Conservation (phyloP, 768 basidiomycete species). For the Artomyces pyxidatus region DNA sequence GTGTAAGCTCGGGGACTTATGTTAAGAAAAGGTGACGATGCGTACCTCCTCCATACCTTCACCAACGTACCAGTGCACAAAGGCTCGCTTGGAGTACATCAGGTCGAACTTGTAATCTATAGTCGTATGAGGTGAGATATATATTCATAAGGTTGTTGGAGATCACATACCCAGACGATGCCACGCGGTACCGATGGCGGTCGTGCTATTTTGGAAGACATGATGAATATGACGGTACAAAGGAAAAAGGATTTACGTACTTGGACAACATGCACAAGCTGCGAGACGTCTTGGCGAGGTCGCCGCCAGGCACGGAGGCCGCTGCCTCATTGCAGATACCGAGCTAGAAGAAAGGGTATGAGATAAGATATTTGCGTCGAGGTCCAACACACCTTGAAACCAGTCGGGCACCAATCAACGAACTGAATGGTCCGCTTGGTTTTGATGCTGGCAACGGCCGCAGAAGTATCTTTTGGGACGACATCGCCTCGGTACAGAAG, state of each 20-base stretch:
- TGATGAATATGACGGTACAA: neutral
- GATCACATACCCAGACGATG: constrained; percentile 55
- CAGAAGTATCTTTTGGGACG: constrained; percentile 92
- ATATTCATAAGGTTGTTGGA: neutral
- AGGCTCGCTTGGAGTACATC: constrained; percentile 93
- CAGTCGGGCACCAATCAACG: constrained; percentile 97
- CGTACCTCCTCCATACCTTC: constrained; percentile 96
- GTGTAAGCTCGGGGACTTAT: constrained; percentile 11
- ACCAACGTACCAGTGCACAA: constrained; percentile 93
- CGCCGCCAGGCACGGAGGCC: constrained; percentile 86
- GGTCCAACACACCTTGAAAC: constrained; percentile 61
- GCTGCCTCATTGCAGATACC: constrained; percentile 98
- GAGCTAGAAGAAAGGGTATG: constrained; percentile 41
- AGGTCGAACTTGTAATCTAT: constrained; percentile 96
- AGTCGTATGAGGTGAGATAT: constrained; percentile 9
- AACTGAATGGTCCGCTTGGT: constrained; percentile 98
- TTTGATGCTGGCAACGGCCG: constrained; percentile 90
- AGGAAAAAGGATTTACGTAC: constrained; percentile 27
- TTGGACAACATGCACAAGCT: constrained; percentile 98
- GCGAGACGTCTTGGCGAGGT: constrained; percentile 88
- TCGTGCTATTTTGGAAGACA: constrained; percentile 65
- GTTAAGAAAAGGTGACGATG: neutral
- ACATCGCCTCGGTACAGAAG: constrained; percentile 94
- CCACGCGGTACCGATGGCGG: constrained; percentile 93
- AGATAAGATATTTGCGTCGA: neutral